Conservation (phyloP, 2,329 filamentous ascomycete genomes). For the Pyrenophora graminea region DNA sequence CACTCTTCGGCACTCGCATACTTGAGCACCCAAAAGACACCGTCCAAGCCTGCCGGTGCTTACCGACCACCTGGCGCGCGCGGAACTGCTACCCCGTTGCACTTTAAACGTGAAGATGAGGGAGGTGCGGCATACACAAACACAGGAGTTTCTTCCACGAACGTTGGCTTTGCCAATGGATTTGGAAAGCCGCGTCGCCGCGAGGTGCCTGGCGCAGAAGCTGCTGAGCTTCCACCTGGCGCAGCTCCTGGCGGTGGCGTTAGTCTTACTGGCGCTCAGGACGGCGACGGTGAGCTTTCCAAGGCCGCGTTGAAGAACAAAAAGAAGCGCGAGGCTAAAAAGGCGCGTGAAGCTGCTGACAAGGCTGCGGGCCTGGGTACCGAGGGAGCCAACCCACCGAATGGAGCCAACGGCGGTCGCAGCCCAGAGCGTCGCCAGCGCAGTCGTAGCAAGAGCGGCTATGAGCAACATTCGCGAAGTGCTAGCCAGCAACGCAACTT, state of each 20-base stretch:
- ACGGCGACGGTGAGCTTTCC: constrained; percentile 74
- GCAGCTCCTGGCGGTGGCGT: constrained; percentile 70
- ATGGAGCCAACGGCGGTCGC: constrained; percentile 48
- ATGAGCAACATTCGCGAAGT: constrained; percentile 34
- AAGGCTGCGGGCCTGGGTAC: constrained; percentile 41
- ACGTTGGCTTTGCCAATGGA: constrained; percentile 66
- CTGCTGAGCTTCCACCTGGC: constrained; percentile 67
- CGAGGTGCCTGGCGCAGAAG: constrained; percentile 84
- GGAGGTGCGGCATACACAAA: constrained; percentile 86
- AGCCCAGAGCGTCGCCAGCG: constrained; percentile 71
- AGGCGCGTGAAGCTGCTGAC: constrained; percentile 77
- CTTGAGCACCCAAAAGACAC: constrained; percentile 85
- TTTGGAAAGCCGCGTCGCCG: constrained; percentile 76
- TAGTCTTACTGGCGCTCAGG: constrained; percentile 65
- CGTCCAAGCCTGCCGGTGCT: constrained; percentile 94
- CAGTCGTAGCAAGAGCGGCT: constrained; percentile 50
- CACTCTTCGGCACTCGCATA: constrained; percentile 84
- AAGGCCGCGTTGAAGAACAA: constrained; percentile 94
- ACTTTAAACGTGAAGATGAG: constrained; percentile 97
- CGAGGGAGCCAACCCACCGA: constrained; percentile 34
- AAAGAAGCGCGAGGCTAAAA: constrained; percentile 96
- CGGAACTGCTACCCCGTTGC: constrained; percentile 82
- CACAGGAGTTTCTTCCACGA: constrained; percentile 72
- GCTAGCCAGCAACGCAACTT: constrained; percentile 40
- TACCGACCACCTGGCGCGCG: constrained; percentile 94